phyloP scores from a whole-genome alignment of 2,329 filamentous ascomycete genomes.

The Simplicillium aogashimaense region DNA sequence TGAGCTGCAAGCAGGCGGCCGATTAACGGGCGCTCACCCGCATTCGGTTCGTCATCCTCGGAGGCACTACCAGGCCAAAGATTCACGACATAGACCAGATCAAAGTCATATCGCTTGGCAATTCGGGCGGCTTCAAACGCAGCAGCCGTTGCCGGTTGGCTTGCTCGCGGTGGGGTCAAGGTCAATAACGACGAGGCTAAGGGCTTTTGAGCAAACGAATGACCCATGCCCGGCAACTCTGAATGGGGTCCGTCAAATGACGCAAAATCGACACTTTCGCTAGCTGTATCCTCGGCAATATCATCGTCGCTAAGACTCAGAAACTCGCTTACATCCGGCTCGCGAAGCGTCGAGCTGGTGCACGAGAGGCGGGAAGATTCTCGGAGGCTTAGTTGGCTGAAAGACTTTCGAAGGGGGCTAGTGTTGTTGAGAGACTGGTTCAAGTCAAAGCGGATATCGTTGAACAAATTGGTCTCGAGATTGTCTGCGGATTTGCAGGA shows the following conservation, averaged over 20 bases:
- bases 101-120: slow-evolving; percentile 45
- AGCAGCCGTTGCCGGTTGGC: slow-evolving; percentile 33
- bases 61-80: slow-evolving; percentile 34
- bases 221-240: slow-evolving; percentile 11
- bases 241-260: slow-evolving; percentile 5
- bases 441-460: slow-evolving; percentile 16
- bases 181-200: slow-evolving; percentile 26
- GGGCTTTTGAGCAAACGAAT: slow-evolving; percentile 13
- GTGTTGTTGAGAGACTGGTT: slow-evolving; percentile 15
- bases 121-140: slow-evolving; percentile 46
- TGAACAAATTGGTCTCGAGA: slow-evolving; percentile 15
- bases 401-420: slow-evolving; percentile 13
- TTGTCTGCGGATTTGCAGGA: slow-evolving; percentile 17
- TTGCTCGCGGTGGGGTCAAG: slow-evolving; percentile 32
- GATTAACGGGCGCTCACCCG: slow-evolving; percentile 20
- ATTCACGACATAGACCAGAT: slow-evolving; percentile 49
- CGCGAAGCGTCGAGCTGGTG: slow-evolving; percentile 29
- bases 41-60: background rate
- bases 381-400: slow-evolving; percentile 19
- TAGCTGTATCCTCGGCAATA: slow-evolving; percentile 35
- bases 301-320: slow-evolving; percentile 46
- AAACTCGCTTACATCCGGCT: slow-evolving; percentile 45
- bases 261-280: slow-evolving; percentile 10
- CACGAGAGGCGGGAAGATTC: slow-evolving; percentile 17
- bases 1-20: slow-evolving; percentile 46